These are phyloP conservation scores for Harringtonia aguacate DNA, from an alignment of 2,329 filamentous ascomycete genomes.

Conservation along the genomic window DNA sequence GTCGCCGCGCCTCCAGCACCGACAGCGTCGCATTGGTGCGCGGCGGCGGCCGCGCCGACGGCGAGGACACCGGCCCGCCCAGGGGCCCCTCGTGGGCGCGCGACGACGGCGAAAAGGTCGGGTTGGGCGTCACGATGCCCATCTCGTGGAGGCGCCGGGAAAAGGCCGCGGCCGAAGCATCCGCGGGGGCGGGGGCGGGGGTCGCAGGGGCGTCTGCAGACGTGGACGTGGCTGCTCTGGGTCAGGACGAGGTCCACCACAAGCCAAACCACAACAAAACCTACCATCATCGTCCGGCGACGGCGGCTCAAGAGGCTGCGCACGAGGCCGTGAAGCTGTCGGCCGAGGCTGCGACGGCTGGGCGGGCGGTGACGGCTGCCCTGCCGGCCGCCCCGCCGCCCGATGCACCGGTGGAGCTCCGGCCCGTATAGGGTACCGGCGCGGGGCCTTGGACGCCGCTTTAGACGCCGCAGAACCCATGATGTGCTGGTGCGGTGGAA, in stretches of 20 bases:
- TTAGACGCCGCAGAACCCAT: conserved; percentile 40
- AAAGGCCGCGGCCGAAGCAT: conserved; percentile 29
- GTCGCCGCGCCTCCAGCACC: conserved; percentile 36
- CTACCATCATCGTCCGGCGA: not conserved
- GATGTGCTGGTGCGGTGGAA: not conserved
- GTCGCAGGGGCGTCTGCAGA: conserved; percentile 23
- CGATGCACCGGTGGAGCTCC: not conserved
- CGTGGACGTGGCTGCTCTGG: too few species aligned
- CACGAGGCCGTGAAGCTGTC: too few species aligned
- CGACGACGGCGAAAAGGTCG: conserved; percentile 42
- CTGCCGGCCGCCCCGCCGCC: conserved; percentile 5
- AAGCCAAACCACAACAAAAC: too few species aligned
- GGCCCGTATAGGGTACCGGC: not conserved
- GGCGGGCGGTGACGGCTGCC: conserved; percentile 5
- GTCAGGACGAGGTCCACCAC: too few species aligned
- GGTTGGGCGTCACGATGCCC: conserved; percentile 43
- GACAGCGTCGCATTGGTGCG: conserved; percentile 33
- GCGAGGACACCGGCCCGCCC: not conserved
- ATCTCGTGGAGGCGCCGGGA: conserved; percentile 41
- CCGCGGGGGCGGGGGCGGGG: conserved; percentile 27
- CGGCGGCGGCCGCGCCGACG: conserved; percentile 16
- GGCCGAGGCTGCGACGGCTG: not conserved
- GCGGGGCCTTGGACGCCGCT: conserved; percentile 23
- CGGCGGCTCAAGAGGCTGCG: too few species aligned
- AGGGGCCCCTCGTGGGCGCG: conserved; percentile 19